These are phyloP conservation scores for Blepharisma stoltei DNA, from an alignment of 73 alveolate species.

Conservation along the genomic window DNA sequence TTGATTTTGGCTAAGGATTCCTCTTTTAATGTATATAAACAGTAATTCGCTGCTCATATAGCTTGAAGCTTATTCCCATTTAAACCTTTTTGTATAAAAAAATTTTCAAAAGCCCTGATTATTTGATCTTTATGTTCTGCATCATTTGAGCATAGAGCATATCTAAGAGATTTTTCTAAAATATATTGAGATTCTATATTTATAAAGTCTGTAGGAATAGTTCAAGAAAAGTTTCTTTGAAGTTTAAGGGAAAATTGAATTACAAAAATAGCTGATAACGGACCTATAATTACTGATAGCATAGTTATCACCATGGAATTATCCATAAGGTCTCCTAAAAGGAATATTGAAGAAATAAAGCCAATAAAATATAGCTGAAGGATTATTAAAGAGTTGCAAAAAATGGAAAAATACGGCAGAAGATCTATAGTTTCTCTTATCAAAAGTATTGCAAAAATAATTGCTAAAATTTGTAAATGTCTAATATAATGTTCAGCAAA, in stretches of 20 bases:
- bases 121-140: not conserved
- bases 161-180: not conserved
- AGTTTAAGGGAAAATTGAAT: not conserved
- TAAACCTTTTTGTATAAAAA: not conserved
- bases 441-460: not conserved
- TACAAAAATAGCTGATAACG: not conserved
- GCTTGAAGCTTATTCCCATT: not conserved
- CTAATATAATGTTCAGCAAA: not conserved
- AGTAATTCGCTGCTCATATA: too few relatives aligned
- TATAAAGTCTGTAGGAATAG: not conserved
- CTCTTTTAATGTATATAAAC: too few relatives aligned
- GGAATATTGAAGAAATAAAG: not conserved
- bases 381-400: not conserved
- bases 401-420: not conserved
- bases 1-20: constrained; percentile 5
- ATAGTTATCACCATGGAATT: not conserved
- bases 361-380: not conserved
- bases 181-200: not conserved
- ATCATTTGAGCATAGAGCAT: not conserved
- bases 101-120: not conserved
- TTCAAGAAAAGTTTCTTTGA: not conserved
- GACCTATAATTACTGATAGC: not conserved
- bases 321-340: not conserved
- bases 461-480: not conserved
- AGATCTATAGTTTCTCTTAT: not conserved